A percentile compares a stretch with the other conserved stretches of the same genome.
These are phyloP conservation scores for Helminthosporium solani DNA, from an alignment of 2,329 filamentous ascomycete species.

Conservation along the genomic window DNA sequence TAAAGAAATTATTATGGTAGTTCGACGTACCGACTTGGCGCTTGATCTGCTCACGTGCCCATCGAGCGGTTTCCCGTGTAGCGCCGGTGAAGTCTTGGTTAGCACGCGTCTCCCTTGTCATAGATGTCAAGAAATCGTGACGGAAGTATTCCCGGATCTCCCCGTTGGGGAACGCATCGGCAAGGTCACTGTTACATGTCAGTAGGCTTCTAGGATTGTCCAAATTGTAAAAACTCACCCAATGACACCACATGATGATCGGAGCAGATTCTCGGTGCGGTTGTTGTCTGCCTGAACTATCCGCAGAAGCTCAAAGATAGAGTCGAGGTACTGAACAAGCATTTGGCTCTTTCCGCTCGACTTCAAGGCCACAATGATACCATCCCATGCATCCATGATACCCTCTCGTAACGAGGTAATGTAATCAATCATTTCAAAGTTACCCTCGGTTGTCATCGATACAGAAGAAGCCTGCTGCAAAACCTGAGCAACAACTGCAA, in stretches of 20 bases:
- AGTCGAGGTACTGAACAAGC: slow-evolving; percentile 75
- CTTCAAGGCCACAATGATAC: slow-evolving; percentile 94
- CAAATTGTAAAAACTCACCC: slow-evolving; percentile 58
- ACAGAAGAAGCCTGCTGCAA: slow-evolving; percentile 89
- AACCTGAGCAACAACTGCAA: slow-evolving; percentile 88
- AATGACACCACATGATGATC: slow-evolving; percentile 95
- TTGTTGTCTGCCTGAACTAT: slow-evolving; percentile 78
- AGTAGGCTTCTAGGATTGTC: slow-evolving; percentile 28
- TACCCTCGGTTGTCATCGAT: slow-evolving; percentile 73
- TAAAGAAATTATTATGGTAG: slow-evolving; percentile 1
- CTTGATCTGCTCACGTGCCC: slow-evolving; percentile 97
- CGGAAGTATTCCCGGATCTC: slow-evolving; percentile 84
- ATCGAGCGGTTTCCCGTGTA: slow-evolving; percentile 91
- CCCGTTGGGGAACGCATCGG: slow-evolving; percentile 88
- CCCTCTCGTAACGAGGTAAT: slow-evolving; percentile 92
- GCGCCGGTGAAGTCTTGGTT: slow-evolving; percentile 84
- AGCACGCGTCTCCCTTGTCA: slow-evolving; percentile 88
- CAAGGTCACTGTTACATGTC: slow-evolving; percentile 70
- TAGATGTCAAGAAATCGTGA: slow-evolving; percentile 81
- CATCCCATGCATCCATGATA: slow-evolving; percentile 99
- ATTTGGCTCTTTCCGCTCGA: slow-evolving; percentile 69
- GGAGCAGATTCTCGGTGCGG: slow-evolving; percentile 86
- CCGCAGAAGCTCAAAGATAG: slow-evolving; percentile 84
- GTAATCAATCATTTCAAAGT: slow-evolving; percentile 96
- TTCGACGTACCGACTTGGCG: slow-evolving; percentile 63